Conservation (phyloP, 352 stramenopile species). For the Blastocystis sp. region DNA sequence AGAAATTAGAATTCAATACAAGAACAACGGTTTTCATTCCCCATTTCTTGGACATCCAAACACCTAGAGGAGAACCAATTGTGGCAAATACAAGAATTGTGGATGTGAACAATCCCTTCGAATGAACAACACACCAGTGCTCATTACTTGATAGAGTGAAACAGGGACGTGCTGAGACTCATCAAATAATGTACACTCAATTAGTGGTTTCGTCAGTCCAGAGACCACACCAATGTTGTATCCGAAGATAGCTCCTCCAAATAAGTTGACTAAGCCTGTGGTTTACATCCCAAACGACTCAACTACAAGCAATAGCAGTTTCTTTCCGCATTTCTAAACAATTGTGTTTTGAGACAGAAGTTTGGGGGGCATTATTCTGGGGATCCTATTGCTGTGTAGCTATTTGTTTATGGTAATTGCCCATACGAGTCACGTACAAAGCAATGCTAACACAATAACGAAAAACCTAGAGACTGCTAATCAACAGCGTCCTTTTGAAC, state of each 20-base stretch:
- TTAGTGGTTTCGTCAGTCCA: slow-evolving; percentile 42
- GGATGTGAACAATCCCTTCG: slow-evolving; percentile 51
- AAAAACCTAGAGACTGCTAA: too few species aligned
- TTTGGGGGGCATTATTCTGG: neutral
- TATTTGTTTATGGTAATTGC: neutral
- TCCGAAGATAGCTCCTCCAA: slow-evolving; percentile 47
- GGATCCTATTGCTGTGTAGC: neutral
- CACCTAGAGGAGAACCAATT: slow-evolving; percentile 53
- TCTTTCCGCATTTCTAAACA: slow-evolving; percentile 42
- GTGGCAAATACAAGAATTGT: slow-evolving; percentile 55
- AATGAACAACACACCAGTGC: neutral
- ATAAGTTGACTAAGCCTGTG: slow-evolving; percentile 46
- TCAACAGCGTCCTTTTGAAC: neutral
- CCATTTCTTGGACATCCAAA: slow-evolving; percentile 51
- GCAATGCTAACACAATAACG: too few species aligned
- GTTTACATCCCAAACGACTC: neutral
- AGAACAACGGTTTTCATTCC: slow-evolving; percentile 36
- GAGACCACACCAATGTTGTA: slow-evolving; percentile 57
- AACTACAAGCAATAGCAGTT: slow-evolving; percentile 30
- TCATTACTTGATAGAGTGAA: slow-evolving; percentile 38
- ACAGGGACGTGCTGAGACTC: neutral
- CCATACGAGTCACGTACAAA: too few species aligned
- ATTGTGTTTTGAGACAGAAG: neutral
- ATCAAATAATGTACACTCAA: slow-evolving; percentile 48
- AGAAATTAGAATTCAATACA: neutral